Conservation (phyloP, 495 filamentous ascomycete species). For the Bacidia gigantensis region DNA sequence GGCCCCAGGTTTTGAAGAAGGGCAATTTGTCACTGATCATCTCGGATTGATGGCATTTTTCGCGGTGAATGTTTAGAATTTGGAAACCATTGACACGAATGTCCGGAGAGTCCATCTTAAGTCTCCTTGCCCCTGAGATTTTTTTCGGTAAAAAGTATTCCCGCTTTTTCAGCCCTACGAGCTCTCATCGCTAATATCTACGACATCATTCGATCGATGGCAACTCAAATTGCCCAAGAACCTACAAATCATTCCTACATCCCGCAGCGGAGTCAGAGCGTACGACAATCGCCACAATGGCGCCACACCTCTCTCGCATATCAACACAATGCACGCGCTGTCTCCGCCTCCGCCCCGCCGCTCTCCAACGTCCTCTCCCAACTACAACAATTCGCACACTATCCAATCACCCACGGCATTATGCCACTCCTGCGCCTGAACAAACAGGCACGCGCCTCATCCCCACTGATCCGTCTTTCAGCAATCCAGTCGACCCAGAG, state of each 20-base stretch:
- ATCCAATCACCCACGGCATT: conserved; percentile 42
- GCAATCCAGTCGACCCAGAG: conserved; percentile 35
- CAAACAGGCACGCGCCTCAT: conserved; percentile 48
- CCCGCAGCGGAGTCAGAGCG: background rate
- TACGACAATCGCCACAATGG: conserved; percentile 36
- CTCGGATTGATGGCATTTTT: conserved; percentile 26
- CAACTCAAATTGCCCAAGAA: background rate
- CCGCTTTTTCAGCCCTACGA: background rate
- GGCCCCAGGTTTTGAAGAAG: conserved; percentile 18
- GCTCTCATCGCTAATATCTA: background rate
- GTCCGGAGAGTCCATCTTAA: no score
- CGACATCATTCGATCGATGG: background rate
- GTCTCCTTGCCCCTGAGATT: background rate
- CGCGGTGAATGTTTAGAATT: background rate
- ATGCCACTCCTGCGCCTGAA: conserved; percentile 35
- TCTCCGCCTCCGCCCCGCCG: conserved; percentile 39
- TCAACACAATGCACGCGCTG: conserved; percentile 49
- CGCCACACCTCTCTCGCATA: conserved; percentile 50
- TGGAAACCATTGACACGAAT: no score
- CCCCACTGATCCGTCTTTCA: conserved; percentile 44
- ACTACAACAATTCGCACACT: conserved; percentile 43
- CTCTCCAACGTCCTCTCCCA: conserved; percentile 19
- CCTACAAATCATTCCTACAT: background rate
- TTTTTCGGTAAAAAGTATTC: background rate
- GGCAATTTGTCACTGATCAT: conserved; percentile 38